These are phyloP conservation scores for Candida xyloterini DNA, from an alignment of 805 yeast genomes.

Conservation along the genomic window DNA sequence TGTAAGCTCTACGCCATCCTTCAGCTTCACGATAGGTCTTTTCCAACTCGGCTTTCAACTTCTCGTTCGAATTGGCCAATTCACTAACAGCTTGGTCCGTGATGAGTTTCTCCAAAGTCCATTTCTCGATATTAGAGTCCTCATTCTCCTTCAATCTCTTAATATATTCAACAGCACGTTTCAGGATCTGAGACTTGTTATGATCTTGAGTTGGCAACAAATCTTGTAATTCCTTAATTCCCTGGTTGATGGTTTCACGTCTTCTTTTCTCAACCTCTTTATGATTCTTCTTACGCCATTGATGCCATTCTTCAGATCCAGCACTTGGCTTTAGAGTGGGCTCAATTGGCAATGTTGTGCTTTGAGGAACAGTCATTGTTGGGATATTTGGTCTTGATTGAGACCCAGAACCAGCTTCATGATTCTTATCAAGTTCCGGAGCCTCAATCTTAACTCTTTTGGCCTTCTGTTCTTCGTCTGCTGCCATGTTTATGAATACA, in stretches of 20 bases:
- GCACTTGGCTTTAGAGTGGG: slow-evolving; percentile 49
- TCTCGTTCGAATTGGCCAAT: slow-evolving; percentile 79
- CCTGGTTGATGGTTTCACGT: slow-evolving; percentile 81
- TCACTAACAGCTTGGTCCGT: slow-evolving; percentile 91
- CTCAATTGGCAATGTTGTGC: slow-evolving; percentile 20
- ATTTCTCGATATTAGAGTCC: slow-evolving; percentile 84
- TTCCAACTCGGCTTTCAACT: slow-evolving; percentile 82
- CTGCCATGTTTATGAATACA: slow-evolving; percentile 7
- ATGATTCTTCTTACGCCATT: slow-evolving; percentile 82
- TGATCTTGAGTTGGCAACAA: slow-evolving; percentile 80
- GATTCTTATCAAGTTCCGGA: not conserved
- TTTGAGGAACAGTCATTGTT: slow-evolving; percentile 22
- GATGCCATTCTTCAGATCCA: slow-evolving; percentile 84
- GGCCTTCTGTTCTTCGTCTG: slow-evolving; percentile 11
- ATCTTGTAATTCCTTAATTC: slow-evolving; percentile 77
- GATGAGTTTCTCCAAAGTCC: slow-evolving; percentile 89
- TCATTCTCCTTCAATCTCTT: slow-evolving; percentile 87
- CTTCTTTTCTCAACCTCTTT: slow-evolving; percentile 94
- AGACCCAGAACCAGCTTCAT: not conserved
- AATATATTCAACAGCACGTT: slow-evolving; percentile 87
- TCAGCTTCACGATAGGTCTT: slow-evolving; percentile 92
- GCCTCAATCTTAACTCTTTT: slow-evolving; percentile 15
- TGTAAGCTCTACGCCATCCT: slow-evolving; percentile 59
- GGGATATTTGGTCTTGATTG: slow-evolving; percentile 14
- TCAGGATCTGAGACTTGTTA: slow-evolving; percentile 86